phyloP scores from a whole-genome alignment of 2,329 filamentous ascomycete species.

The Cryphonectria parasitica region DNA sequence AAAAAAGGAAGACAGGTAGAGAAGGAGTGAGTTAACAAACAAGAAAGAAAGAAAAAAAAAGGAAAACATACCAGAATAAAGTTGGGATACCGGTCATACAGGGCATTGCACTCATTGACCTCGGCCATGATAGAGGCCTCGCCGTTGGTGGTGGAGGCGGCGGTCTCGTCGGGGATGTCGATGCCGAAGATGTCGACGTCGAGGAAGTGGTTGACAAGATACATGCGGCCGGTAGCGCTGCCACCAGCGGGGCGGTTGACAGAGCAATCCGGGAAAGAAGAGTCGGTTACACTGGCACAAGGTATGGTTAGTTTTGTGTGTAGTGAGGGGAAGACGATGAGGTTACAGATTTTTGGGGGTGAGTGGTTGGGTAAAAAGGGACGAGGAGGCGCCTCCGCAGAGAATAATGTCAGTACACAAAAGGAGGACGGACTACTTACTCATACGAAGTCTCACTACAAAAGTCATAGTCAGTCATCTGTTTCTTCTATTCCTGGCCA shows the following conservation, averaged over 20 bases:
- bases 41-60: background rate
- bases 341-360: too few relatives aligned
- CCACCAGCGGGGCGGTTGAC: conserved; percentile 62
- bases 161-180: conserved; percentile 35
- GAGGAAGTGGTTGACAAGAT: conserved; percentile 67
- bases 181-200: conserved; percentile 47
- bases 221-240: conserved; percentile 47
- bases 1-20: background rate
- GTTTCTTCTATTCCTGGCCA: background rate
- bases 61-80: conserved; percentile 36
- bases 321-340: too few relatives aligned
- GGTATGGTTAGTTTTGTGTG: background rate
- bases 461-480: conserved; percentile 1
- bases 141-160: conserved; percentile 50
- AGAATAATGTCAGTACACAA: too few relatives aligned
- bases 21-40: too few relatives aligned
- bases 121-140: conserved; percentile 51
- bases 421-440: conserved; percentile 4
- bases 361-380: too few relatives aligned
- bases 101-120: conserved; percentile 39
- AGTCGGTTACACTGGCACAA: conserved; percentile 49
- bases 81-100: conserved; percentile 41
- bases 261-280: conserved; percentile 65
- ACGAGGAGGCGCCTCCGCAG: background rate
- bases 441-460: conserved; percentile 68